Evolutionary conservation across 208 protist genomes (phyloP), one percentile per base, ranked within the genome.

Genomic region (Trypanosoma cruzi): DNA sequence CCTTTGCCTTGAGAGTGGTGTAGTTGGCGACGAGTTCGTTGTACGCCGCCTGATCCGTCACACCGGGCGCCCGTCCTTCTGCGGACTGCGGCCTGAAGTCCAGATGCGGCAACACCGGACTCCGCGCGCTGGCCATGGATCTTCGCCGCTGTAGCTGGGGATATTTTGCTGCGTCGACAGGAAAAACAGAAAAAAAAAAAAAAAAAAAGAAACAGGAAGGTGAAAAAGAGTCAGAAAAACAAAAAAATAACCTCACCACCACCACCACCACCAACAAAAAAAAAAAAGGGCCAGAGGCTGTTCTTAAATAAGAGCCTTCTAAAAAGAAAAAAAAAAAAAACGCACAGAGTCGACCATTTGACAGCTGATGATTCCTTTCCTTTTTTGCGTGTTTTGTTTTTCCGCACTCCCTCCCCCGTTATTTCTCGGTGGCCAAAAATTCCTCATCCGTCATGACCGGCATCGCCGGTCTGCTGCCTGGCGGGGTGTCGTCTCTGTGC

Each of bases 21-120:
- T 88, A 93, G 55, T 88, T 89, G 24, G 58, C 53, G 28, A 85
- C 46, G 59, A 90, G 89, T 40, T 84, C 83, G 34, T 74, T 24
- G 60, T 83, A 84, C 40, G 82, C 82, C 16, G 58, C 52, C 22
- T 5, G 16, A 28, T 72, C 61, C 16, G 52, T 63, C 31, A 73
- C 61, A 26, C 64, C 64, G 52, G 18, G 22, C 3, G 57, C 31
- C 8, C 65, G 56, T 26, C 18, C 24, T 31, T 69, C 50, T 5
- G 48, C 5, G 3, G 31, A 32, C 34, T 71, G 53, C 42, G 49
- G 49, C 6, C 40, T 34, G 50, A 75, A 66, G 32, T 67, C 32
- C 5, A 62, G 68, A 6, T 55, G 69, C 42, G 75, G 53, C 28
- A 73, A 50, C 24, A 75, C 59, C 16, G 58, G 54, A 44, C 68